A percentile compares a stretch with the other conserved stretches of the same genome.
These are phyloP conservation scores for Fusarium subglutinans DNA, from an alignment of 2,329 filamentous ascomycete genomes.

Conservation along the genomic window DNA sequence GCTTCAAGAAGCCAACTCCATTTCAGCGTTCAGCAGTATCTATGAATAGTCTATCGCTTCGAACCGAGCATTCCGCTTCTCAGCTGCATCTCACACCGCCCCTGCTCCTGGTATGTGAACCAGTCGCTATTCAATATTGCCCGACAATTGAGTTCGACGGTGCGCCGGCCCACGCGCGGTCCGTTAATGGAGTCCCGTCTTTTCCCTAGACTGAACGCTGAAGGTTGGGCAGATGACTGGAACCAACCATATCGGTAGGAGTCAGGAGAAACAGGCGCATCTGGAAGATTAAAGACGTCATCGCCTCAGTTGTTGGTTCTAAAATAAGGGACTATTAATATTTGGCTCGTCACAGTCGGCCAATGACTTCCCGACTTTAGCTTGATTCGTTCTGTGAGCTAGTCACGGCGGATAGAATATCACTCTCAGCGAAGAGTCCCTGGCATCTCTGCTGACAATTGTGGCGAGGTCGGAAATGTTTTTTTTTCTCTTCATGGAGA, in stretches of 20 bases:
- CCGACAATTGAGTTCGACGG: constrained; percentile 42
- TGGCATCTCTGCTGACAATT: constrained; percentile 1
- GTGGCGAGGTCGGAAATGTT: constrained; percentile 6
- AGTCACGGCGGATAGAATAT: not conserved
- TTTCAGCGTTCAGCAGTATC: not conserved
- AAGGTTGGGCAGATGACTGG: constrained; percentile 33
- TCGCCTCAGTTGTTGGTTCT: constrained; percentile 13
- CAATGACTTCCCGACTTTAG: not conserved
- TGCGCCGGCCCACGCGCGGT: constrained; percentile 42
- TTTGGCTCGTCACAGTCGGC: not conserved
- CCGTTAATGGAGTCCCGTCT: constrained; percentile 43
- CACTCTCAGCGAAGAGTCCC: not conserved
- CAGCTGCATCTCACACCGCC: constrained; percentile 31
- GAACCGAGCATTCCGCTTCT: not conserved
- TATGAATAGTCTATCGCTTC: not conserved
- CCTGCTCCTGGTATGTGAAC: constrained; percentile 3
- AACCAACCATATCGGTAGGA: constrained; percentile 35
- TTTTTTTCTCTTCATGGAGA: not conserved
- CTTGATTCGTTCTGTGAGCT: not conserved
- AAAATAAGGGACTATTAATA: not conserved
- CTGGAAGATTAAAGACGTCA: constrained; percentile 27
- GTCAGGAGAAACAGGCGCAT: constrained; percentile 21
- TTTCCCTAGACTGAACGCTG: constrained; percentile 41
- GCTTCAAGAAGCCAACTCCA: not conserved
- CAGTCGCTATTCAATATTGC: constrained; percentile 20